phyloP scores from a whole-genome alignment of 2,329 filamentous ascomycete genomes.

The Paecilomyces variotii region DNA sequence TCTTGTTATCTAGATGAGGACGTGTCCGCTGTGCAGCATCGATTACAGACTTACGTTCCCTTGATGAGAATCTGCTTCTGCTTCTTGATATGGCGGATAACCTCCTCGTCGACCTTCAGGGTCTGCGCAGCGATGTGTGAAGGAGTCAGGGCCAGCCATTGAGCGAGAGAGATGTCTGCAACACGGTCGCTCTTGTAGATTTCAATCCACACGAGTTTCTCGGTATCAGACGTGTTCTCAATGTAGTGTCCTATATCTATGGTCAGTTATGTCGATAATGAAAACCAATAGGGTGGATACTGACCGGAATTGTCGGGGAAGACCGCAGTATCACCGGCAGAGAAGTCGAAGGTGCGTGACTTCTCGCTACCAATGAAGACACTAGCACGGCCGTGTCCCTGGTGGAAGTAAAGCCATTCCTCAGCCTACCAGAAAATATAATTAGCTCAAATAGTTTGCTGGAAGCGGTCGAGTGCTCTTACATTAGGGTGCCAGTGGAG shows the following conservation, averaged over 20 bases:
- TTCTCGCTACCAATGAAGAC: constrained; percentile 56
- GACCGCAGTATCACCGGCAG: constrained; percentile 58
- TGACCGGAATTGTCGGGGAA: constrained; percentile 54
- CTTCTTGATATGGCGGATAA: constrained; percentile 52
- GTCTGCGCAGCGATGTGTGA: constrained; percentile 53
- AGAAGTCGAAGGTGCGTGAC: constrained; percentile 60
- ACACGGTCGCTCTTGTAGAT: constrained; percentile 62
- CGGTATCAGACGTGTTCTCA: constrained; percentile 56
- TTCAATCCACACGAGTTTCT: constrained; percentile 61
- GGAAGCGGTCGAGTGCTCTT: constrained; percentile 15
- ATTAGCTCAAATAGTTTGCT: neutral
- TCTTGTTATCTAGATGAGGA: neutral
- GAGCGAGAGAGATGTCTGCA: constrained; percentile 57
- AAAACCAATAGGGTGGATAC: constrained; percentile 10
- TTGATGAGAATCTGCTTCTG: constrained; percentile 53
- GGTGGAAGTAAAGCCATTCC: constrained; percentile 65
- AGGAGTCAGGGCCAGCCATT: constrained; percentile 63
- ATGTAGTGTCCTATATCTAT: constrained; percentile 51
- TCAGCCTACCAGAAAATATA: constrained; percentile 42
- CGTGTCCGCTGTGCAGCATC: neutral
- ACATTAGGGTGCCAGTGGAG: constrained; percentile 65
- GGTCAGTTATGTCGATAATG: neutral
- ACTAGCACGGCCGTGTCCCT: constrained; percentile 53
- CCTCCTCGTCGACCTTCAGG: constrained; percentile 50
- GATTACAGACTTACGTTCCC: constrained; percentile 2